Conservation (phyloP, 2,329 filamentous ascomycete genomes). For the Colletotrichum sublineola region DNA sequence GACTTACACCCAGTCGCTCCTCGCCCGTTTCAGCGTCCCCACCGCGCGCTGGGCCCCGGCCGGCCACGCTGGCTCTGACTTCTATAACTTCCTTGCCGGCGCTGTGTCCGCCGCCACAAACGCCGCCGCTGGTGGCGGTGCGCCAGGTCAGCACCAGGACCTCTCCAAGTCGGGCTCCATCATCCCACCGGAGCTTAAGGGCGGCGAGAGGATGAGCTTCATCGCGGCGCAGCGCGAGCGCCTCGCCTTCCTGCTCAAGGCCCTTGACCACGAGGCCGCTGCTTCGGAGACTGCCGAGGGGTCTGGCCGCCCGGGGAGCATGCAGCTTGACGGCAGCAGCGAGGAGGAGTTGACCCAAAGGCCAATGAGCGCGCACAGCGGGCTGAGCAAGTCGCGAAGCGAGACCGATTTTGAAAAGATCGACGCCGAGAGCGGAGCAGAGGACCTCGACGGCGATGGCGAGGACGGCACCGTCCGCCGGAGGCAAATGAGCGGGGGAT, state of each 20-base stretch:
- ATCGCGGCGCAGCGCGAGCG: constrained; percentile 84
- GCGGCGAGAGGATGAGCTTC: constrained; percentile 78
- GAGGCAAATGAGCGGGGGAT: constrained; percentile 49
- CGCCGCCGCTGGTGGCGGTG: constrained; percentile 53
- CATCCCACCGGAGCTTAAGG: constrained; percentile 77
- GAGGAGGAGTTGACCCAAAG: constrained; percentile 52
- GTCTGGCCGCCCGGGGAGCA: constrained; percentile 33
- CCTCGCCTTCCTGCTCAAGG: constrained; percentile 79
- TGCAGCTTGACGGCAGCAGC: constrained; percentile 41
- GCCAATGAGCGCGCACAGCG: constrained; percentile 64
- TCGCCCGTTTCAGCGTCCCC: constrained; percentile 89
- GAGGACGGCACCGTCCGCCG: constrained; percentile 58
- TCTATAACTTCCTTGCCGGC: constrained; percentile 82
- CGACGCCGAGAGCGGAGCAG: constrained; percentile 77
- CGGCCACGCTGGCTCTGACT: constrained; percentile 68
- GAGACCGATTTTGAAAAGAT: constrained; percentile 93
- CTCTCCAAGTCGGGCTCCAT: constrained; percentile 54
- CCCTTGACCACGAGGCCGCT: constrained; percentile 83
- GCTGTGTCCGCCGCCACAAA: constrained; percentile 76
- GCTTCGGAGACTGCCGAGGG: constrained; percentile 63
- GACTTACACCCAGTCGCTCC: constrained; percentile 83
- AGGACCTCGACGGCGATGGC: constrained; percentile 48
- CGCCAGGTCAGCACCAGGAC: constrained; percentile 54
- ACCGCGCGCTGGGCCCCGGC: constrained; percentile 70
- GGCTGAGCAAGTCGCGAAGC: constrained; percentile 83